Evolutionary conservation across 352 stramenopile species (phyloP).

Genomic region (Phytophthora sp.): DNA sequence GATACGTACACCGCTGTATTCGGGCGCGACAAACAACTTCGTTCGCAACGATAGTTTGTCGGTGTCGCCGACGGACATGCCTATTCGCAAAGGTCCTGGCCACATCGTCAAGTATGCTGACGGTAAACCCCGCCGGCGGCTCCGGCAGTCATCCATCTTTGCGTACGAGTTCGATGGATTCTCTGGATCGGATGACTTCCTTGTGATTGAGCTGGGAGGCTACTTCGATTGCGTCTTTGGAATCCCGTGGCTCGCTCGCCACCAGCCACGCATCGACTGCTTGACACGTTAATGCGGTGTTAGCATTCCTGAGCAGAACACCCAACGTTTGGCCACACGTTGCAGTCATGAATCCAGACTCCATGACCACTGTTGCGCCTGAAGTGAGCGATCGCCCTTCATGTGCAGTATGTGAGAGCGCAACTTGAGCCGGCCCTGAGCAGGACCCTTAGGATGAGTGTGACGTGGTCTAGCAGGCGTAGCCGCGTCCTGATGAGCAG

Average conservation of each 20-base stretch:
- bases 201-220: conserved; percentile 36
- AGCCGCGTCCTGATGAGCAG: neutral
- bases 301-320: neutral
- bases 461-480: conserved; percentile 18
- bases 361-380: conserved; percentile 1
- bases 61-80: too few species aligned
- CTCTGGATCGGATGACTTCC: conserved; percentile 28
- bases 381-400: neutral
- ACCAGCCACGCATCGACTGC: conserved; percentile 31
- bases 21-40: too few species aligned
- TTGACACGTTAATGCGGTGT: conserved; percentile 19
- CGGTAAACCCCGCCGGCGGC: too few species aligned
- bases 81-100: too few species aligned
- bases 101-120: too few species aligned
- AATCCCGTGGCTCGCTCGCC: conserved; percentile 33
- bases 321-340: neutral
- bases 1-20: too few species aligned
- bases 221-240: conserved; percentile 40
- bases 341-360: neutral
- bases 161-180: conserved; percentile 28
- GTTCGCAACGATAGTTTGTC: too few species aligned
- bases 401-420: neutral
- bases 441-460: neutral
- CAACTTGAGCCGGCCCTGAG: neutral
- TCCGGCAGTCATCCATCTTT: conserved; percentile 20